These are phyloP conservation scores for Clavulina sp. DNA, from an alignment of 768 basidiomycete species.

Conservation along the genomic window DNA sequence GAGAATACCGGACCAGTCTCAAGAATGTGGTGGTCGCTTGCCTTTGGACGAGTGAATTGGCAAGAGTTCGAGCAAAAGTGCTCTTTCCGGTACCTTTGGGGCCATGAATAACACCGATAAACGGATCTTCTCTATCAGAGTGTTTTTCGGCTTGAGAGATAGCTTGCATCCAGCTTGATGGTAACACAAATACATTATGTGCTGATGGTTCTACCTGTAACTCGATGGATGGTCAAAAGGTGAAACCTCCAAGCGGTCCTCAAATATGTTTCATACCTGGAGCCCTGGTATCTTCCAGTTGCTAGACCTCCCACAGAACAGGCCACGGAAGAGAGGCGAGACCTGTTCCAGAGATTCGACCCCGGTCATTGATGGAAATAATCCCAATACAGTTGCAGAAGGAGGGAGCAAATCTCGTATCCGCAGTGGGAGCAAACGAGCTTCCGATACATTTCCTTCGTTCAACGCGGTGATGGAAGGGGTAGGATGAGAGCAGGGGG, in stretches of 20 bases:
- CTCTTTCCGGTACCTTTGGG: constrained; percentile 83
- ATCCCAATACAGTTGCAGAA: background rate
- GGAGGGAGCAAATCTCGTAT: background rate
- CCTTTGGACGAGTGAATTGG: constrained; percentile 50
- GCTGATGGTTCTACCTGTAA: background rate
- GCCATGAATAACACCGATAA: constrained; percentile 57
- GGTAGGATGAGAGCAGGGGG: background rate
- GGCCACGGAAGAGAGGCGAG: background rate
- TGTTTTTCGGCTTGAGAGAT: background rate
- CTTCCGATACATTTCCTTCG: background rate
- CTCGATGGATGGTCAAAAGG: background rate
- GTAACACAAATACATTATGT: constrained; percentile 12
- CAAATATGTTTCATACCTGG: background rate
- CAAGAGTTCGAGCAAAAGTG: constrained; percentile 55
- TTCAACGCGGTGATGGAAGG: background rate
- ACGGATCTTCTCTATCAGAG: background rate
- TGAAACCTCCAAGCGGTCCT: background rate
- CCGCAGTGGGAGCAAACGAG: background rate
- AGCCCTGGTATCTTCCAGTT: background rate
- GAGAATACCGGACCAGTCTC: background rate
- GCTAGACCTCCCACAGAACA: background rate
- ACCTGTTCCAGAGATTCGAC: background rate
- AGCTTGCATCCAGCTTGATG: constrained; percentile 22
- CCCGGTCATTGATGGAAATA: background rate
- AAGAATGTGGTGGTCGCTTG: constrained; percentile 19